phyloP scores from a whole-genome alignment of 2,329 filamentous ascomycete genomes.

The Penicillium sp. region DNA sequence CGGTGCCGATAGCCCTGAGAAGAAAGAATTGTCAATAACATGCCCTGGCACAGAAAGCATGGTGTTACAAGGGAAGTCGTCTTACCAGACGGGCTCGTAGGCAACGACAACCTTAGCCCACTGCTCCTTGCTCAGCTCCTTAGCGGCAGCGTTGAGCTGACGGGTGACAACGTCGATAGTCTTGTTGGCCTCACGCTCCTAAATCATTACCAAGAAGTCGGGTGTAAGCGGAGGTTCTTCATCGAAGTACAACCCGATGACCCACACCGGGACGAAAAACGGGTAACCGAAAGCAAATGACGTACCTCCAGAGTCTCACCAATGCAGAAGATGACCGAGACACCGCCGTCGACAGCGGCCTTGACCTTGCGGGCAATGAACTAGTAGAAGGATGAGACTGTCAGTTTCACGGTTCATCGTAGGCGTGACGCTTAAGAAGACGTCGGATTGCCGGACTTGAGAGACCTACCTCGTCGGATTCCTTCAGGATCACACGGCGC shows the following conservation, averaged over 20 bases:
- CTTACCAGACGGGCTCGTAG: conserved; percentile 98
- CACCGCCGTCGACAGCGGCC: conserved; percentile 76
- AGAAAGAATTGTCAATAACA: neutral
- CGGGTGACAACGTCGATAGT: conserved; percentile 67
- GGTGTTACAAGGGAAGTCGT: neutral
- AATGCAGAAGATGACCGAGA: conserved; percentile 93
- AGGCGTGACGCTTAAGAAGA: no score
- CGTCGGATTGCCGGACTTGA: no score
- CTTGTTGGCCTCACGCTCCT: conserved; percentile 75
- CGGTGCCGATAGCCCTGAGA: conserved; percentile 68
- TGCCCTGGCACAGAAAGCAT: neutral
- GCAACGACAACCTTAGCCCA: conserved; percentile 95
- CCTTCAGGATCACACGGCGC: conserved; percentile 81
- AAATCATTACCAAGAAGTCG: conserved; percentile 15
- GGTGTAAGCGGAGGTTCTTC: conserved; percentile 22
- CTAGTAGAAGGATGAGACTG: conserved; percentile 25
- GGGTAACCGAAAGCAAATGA: conserved; percentile 15
- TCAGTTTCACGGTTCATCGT: conserved; percentile 4
- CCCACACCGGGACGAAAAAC: conserved; percentile 17
- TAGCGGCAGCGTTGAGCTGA: conserved; percentile 77
- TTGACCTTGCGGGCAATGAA: conserved; percentile 93
- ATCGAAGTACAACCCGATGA: conserved; percentile 14
- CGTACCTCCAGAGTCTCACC: conserved; percentile 78
- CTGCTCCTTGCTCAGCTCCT: conserved; percentile 61
- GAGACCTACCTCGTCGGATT: conserved; percentile 61